Evolutionary conservation across 2,329 filamentous ascomycete species (phyloP).

Genomic region (Alternaria sp.): DNA sequence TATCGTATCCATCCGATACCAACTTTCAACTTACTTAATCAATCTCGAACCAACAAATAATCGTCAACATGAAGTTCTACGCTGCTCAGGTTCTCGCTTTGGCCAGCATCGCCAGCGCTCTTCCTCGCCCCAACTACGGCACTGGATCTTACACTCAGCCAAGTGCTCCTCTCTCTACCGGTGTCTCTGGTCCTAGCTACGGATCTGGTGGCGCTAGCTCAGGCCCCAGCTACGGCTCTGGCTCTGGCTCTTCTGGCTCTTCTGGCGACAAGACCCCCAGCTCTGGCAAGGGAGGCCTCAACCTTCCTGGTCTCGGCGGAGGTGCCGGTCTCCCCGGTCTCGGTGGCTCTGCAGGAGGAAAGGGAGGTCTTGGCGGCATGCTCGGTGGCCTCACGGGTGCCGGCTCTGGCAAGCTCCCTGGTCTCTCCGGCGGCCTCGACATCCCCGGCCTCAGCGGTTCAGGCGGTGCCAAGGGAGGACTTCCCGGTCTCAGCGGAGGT

Average conservation of each 20-base stretch:
- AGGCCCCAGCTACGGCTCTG: conserved; percentile 11
- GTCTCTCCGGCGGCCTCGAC: background rate
- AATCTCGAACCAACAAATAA: background rate
- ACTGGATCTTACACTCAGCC: background rate
- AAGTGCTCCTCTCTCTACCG: conserved; percentile 8
- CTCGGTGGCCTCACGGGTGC: background rate
- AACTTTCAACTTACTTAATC: background rate
- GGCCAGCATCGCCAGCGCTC: conserved; percentile 12
- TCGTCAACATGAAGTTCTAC: conserved; percentile 19
- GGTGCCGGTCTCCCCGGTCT: background rate
- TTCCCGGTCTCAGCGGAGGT: too few relatives aligned
- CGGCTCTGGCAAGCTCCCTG: background rate
- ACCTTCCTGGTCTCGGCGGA: background rate
- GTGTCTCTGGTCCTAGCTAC: background rate
- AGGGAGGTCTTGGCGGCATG: background rate
- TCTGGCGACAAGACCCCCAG: background rate
- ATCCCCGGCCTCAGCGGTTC: background rate
- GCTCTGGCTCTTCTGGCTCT: background rate
- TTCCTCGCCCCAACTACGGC: conserved; percentile 12
- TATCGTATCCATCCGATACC: background rate
- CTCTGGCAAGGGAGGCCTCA: background rate
- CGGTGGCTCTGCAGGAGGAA: background rate
- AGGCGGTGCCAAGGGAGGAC: background rate
- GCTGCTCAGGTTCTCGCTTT: conserved; percentile 12
- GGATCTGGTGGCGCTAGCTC: background rate